phyloP scores from a whole-genome alignment of 2,329 filamentous ascomycete genomes.

The Aspergillus nomiae region DNA sequence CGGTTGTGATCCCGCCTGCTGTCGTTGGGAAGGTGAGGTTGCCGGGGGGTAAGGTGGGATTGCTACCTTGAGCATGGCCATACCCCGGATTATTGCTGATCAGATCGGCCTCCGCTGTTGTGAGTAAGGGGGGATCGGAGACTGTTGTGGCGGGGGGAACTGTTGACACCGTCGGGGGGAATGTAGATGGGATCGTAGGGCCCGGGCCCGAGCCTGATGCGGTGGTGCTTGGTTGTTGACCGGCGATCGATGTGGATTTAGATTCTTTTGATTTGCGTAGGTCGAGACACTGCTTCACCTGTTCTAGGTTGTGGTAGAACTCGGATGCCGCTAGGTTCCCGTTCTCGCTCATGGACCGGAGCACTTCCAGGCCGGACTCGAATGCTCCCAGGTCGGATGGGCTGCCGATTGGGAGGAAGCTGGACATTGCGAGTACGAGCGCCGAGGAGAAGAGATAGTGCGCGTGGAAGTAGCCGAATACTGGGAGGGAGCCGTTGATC shows the following conservation, averaged over 20 bases:
- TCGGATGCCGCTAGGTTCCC: constrained; percentile 39
- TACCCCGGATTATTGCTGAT: not conserved
- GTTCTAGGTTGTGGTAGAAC: constrained; percentile 36
- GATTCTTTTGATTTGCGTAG: constrained; percentile 10
- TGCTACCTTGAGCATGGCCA: not conserved
- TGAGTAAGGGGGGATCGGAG: not conserved
- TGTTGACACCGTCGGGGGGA: not conserved
- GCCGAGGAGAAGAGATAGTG: constrained; percentile 44
- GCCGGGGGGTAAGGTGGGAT: not conserved
- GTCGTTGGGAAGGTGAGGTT: constrained; percentile 10
- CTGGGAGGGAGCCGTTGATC: constrained; percentile 41
- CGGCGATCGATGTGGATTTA: constrained; percentile 1
- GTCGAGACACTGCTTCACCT: constrained; percentile 34
- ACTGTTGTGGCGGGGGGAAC: not conserved
- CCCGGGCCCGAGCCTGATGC: not conserved
- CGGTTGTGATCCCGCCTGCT: constrained; percentile 35
- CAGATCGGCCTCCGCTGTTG: not conserved
- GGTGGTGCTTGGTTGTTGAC: not conserved
- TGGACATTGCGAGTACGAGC: constrained; percentile 40
- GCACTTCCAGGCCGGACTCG: constrained; percentile 34
- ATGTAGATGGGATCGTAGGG: not conserved
- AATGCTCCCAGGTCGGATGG: constrained; percentile 33
- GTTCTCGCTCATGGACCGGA: constrained; percentile 38
- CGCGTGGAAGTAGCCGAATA: constrained; percentile 44
- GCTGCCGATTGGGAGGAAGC: constrained; percentile 35